Evolutionary conservation across 306 rosid species (phyloP), one percentile per base, ranked within the genome.

Genomic region (Rubus parviflorus): DNA sequence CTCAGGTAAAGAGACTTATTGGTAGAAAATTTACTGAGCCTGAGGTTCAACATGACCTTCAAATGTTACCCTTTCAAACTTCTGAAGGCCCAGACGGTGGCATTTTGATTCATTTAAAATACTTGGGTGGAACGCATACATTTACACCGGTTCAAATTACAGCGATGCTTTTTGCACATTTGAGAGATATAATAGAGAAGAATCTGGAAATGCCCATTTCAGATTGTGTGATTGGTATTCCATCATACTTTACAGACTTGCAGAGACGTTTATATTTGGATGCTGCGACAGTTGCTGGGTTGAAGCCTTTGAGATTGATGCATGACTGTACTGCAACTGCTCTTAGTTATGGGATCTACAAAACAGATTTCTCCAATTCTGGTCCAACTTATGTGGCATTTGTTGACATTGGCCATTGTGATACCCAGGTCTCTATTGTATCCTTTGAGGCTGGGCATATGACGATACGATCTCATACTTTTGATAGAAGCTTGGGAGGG

Each of bases 291-390:
- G 92, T 96, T 81, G 92, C 94, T 72, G 98, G 97, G 64, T 81
- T 96, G 85, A 89, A 88, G 69, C 96, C 99, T 75, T 77, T 92
- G 83, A 88, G 98, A 76, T 86, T 96, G 89, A 83, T 92, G 85
- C 98, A 96, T 72, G 99, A 96, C 79, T 89, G 96, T 81, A 89
- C 99, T 77, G 99, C 99, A 64, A 96, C 96, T 81, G 98, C 98
- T 64, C 98, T 92, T 82, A 78, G 92, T 79, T 93, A 86, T 77
- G 97, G 98, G 78, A 87, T 91, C 87, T 93, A 88, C 83, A 89
- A 87, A 83, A 79, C 92, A 48, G 91, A 91, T 84, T 83, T 87
- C 70, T 61, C 83, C 0, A 70, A 20, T 23, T 61, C 77, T 15
- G 89, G 77, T 65, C 86, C 85, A 10, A 82, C 84, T 20, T 81